These are phyloP conservation scores for Stylosanthes scabra DNA, from an alignment of 331 rosid genomes.

Conservation along the genomic window DNA sequence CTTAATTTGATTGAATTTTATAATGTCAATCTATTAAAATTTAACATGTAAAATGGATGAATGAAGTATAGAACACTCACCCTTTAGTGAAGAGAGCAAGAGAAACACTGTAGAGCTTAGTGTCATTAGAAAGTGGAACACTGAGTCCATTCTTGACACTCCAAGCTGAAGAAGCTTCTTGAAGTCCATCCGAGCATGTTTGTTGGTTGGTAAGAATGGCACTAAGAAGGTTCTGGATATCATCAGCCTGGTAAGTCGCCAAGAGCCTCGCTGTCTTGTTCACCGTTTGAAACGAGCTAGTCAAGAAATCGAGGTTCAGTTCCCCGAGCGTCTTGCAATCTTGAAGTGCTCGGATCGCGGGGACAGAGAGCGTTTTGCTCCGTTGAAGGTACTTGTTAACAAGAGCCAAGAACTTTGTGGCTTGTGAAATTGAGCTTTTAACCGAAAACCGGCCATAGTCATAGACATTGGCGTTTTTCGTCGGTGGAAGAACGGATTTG, in stretches of 20 bases:
- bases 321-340: conserved; percentile 63
- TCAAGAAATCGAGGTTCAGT: conserved; percentile 66
- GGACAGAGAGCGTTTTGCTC: conserved; percentile 40
- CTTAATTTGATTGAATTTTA: too few species aligned
- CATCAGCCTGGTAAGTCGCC: conserved; percentile 50
- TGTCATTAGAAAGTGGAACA: conserved; percentile 57
- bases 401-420: conserved; percentile 43
- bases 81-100: conserved; percentile 68
- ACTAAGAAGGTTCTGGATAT: conserved; percentile 64
- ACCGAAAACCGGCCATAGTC: conserved; percentile 53
- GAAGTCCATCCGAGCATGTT: conserved; percentile 78
- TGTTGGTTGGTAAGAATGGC: conserved; percentile 78
- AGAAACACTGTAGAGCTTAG: conserved; percentile 71
- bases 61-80: conserved; percentile 37
- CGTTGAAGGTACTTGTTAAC: conserved; percentile 50
- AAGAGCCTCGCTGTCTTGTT: conserved; percentile 31
- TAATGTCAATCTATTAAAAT: too few species aligned
- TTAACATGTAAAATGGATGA: too few species aligned
- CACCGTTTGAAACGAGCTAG: conserved; percentile 49
- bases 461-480: conserved; percentile 47
- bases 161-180: conserved; percentile 57
- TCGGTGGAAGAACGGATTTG: conserved; percentile 55
- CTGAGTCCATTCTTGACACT: conserved; percentile 48
- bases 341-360: conserved; percentile 61
- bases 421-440: conserved; percentile 48